These are phyloP conservation scores for Yamadazyma insecticola DNA, from an alignment of 805 yeast species.

Conservation along the genomic window DNA sequence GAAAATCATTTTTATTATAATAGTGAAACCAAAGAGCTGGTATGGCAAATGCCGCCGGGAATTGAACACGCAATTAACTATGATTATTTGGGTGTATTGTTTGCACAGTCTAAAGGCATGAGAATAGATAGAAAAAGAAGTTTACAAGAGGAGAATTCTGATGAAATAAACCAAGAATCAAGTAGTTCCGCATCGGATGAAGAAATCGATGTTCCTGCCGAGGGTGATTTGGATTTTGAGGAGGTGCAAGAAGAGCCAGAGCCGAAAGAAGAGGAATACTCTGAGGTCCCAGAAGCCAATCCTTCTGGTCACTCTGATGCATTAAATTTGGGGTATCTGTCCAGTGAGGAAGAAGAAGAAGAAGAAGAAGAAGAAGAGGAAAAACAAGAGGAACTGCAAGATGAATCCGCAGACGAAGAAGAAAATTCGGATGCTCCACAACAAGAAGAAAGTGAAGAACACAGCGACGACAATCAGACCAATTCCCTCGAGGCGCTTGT, in stretches of 20 bases:
- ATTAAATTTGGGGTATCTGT: slow-evolving; percentile 8
- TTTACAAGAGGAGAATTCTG: background rate
- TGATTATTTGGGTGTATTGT: slow-evolving; percentile 6
- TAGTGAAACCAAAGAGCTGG: slow-evolving; percentile 1
- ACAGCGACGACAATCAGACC: background rate
- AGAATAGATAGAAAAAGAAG: slow-evolving; percentile 4
- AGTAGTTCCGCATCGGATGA: too few species aligned
- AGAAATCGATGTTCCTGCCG: too few species aligned
- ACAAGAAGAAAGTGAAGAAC: slow-evolving; percentile 3
- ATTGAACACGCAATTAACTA: slow-evolving; percentile 4
- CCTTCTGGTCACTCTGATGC: too few species aligned
- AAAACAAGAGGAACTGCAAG: slow-evolving; percentile 3
- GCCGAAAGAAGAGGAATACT: background rate
- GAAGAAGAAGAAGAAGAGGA: slow-evolving; percentile 6
- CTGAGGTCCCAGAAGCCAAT: background rate
- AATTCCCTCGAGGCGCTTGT: background rate
- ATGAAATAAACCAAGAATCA: too few species aligned
- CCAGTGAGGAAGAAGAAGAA: slow-evolving; percentile 5
- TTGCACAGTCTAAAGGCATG: slow-evolving; percentile 11
- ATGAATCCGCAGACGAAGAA: slow-evolving; percentile 13
- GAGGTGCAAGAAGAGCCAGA: background rate
- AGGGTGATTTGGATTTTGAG: slow-evolving; percentile 1
- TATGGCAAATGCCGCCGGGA: slow-evolving; percentile 9
- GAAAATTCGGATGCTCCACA: slow-evolving; percentile 10
- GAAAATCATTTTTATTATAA: slow-evolving; percentile 10